phyloP scores from a whole-genome alignment of 2,329 filamentous ascomycete species.

The Emmonsia crescens region DNA sequence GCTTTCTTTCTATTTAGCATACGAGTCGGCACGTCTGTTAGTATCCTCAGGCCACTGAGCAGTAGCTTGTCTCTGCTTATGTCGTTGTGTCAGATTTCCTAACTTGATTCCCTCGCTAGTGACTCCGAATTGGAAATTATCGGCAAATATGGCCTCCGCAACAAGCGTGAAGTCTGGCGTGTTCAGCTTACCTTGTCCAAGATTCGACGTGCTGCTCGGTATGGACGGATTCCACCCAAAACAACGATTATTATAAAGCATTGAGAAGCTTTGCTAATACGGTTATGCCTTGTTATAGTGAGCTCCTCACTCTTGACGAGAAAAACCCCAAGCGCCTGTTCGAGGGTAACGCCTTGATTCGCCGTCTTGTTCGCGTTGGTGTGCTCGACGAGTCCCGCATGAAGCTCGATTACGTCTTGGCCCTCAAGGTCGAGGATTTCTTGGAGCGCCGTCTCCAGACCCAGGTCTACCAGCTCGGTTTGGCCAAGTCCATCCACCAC shows the following conservation, averaged over 20 bases:
- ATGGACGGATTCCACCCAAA: conserved; percentile 32
- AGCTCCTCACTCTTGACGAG: conserved; percentile 98
- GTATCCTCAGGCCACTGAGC: conserved; percentile 90
- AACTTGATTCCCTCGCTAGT: conserved; percentile 60
- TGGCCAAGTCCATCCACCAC: conserved; percentile 99
- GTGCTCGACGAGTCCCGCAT: conserved; percentile 99
- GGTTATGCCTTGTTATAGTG: conserved; percentile 60
- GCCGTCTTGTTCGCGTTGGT: conserved; percentile 98
- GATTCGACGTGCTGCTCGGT: conserved; percentile 99
- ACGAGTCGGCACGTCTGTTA: conserved; percentile 99
- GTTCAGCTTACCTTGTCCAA: conserved; percentile 99
- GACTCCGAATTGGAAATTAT: conserved; percentile 99
- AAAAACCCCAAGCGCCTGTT: conserved; percentile 99
- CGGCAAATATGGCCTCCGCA: conserved; percentile 98
- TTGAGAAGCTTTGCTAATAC: not conserved
- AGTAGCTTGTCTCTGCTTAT: conserved; percentile 94
- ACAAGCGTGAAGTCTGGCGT: conserved; percentile 99
- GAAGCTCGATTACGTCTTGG: conserved; percentile 99
- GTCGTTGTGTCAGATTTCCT: conserved; percentile 63
- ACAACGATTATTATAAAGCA: not conserved
- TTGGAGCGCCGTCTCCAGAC: conserved; percentile 99
- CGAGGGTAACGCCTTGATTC: conserved; percentile 99
- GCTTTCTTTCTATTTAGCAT: conserved; percentile 42
- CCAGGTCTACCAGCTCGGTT: conserved; percentile 99
- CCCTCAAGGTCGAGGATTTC: conserved; percentile 99